Percentiles rank a stretch among this genome's conserved stretches.
Conservation (phyloP, 31 red algal species). For the Bonnemaisonia californica region DNA sequence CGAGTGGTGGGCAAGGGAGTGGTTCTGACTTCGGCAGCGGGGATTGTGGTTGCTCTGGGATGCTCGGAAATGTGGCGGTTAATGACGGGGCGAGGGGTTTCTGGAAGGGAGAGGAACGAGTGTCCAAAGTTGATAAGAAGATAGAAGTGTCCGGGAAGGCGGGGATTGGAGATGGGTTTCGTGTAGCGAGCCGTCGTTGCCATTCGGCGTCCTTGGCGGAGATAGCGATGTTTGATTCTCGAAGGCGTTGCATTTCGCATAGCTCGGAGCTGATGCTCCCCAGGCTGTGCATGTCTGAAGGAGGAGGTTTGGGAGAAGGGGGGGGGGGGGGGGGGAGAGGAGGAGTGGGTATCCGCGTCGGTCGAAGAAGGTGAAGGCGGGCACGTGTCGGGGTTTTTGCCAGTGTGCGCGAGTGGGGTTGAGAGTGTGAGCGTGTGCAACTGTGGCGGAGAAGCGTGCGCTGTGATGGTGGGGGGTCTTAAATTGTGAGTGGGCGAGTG, state of each 20-base stretch:
- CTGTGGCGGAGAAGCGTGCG: too few relatives aligned
- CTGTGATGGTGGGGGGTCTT: too few relatives aligned
- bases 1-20: background rate
- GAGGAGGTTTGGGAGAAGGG: background rate
- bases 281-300: slow-evolving; percentile 45
- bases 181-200: slow-evolving; percentile 57
- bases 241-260: slow-evolving; percentile 75
- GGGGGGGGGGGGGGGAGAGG: background rate
- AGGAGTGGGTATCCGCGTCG: too few relatives aligned
- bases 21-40: background rate
- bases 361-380: too few relatives aligned
- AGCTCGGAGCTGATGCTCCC: slow-evolving; percentile 71
- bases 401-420: too few relatives aligned
- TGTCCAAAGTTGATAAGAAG: background rate
- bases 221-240: slow-evolving; percentile 48
- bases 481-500: too few relatives aligned
- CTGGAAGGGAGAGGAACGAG: background rate
- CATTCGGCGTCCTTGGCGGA: slow-evolving; percentile 67
- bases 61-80: background rate
- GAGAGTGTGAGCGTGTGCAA: too few relatives aligned
- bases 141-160: background rate
- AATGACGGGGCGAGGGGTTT: background rate
- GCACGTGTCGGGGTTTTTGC: too few relatives aligned
- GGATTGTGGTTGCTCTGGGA: background rate
- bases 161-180: background rate